Percentiles rank a stretch among this genome's conserved stretches.
These are phyloP conservation scores for Lentinula raphanica DNA, from an alignment of 768 basidiomycete genomes.

Conservation along the genomic window DNA sequence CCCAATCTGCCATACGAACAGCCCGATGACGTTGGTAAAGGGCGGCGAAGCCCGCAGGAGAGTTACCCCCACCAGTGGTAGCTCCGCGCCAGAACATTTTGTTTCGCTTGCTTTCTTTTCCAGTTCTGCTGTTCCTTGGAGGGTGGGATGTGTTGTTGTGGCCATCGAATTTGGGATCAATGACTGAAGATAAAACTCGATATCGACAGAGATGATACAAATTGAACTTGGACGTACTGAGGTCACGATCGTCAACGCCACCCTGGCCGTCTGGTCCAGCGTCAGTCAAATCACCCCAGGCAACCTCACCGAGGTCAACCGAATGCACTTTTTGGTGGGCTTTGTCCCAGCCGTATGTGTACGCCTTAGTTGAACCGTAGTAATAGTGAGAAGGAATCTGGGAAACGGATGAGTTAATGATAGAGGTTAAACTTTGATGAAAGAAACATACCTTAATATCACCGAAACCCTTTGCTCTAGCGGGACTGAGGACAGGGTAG, in stretches of 20 bases:
- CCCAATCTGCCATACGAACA: conserved; percentile 58
- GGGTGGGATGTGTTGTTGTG: neutral
- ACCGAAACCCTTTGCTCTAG: conserved; percentile 76
- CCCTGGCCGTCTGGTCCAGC: neutral
- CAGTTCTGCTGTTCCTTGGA: neutral
- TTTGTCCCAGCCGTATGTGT: conserved; percentile 90
- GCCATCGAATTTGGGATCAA: neutral
- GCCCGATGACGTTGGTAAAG: conserved; percentile 91
- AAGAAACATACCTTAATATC: conserved; percentile 56
- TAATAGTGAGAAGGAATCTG: conserved; percentile 96
- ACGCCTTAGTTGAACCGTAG: conserved; percentile 71
- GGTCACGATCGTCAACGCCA: neutral
- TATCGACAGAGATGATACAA: neutral
- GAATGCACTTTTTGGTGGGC: conserved; percentile 66
- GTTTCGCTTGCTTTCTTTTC: neutral
- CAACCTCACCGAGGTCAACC: conserved; percentile 76
- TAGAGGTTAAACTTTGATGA: fast-evolving
- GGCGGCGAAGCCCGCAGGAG: conserved; percentile 75
- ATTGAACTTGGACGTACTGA: neutral
- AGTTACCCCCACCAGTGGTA: conserved; percentile 90
- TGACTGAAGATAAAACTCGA: neutral
- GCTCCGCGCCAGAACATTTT: conserved; percentile 91
- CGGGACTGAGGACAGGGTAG: conserved; percentile 94
- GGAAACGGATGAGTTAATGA: neutral
- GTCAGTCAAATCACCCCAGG: neutral